Percentiles rank a stretch among this genome's conserved stretches.
Conservation (phyloP, 139 green algal genomes). For the Trebouxia sp. region DNA sequence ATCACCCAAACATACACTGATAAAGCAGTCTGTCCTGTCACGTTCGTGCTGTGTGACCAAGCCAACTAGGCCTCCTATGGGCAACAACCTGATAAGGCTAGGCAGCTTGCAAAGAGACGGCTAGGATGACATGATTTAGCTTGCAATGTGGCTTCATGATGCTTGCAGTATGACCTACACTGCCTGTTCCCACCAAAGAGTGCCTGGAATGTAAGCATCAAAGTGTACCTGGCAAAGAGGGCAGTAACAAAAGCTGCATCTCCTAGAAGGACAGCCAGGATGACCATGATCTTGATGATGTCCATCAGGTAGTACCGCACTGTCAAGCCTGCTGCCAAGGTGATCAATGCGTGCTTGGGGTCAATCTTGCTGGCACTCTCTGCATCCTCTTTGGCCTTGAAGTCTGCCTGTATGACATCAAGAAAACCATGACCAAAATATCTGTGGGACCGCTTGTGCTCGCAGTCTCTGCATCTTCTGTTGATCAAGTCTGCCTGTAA, state of each 20-base stretch:
- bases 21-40: no score
- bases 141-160: background rate
- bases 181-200: background rate
- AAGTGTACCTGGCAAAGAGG: background rate
- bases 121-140: background rate
- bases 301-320: slow-evolving; percentile 24
- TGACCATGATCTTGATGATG: slow-evolving; percentile 31
- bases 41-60: no score
- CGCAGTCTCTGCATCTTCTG: no score
- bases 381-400: slow-evolving; percentile 12
- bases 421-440: no score
- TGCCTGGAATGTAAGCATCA: background rate
- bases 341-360: background rate
- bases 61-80: no score
- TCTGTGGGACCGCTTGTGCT: no score
- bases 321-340: background rate
- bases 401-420: slow-evolving; percentile 17
- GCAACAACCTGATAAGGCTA: background rate
- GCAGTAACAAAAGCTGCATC: slow-evolving; percentile 12
- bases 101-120: background rate
- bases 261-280: slow-evolving; percentile 7
- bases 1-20: background rate
- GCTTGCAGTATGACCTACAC: background rate
- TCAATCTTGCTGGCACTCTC: slow-evolving; percentile 16
- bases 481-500: no score